Evolutionary conservation across 176 grass and related monocot species (phyloP).

Genomic region (Aegilops longissima): DNA sequence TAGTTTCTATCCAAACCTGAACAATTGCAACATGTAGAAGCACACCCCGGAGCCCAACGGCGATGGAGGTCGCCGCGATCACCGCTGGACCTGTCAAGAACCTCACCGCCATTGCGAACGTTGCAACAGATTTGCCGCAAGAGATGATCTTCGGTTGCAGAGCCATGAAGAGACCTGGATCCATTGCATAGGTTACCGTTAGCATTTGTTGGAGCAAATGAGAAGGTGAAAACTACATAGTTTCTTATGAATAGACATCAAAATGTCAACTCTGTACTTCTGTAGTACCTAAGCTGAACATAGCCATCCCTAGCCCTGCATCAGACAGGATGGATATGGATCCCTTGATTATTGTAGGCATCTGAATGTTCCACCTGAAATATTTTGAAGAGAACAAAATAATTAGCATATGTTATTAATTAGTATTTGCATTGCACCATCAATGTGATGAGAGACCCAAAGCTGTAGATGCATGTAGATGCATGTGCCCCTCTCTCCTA

Average conservation of each 20-base stretch:
- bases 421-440: neutral
- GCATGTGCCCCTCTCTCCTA: constrained; percentile 40
- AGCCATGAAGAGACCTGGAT: constrained; percentile 91
- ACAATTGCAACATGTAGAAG: constrained; percentile 91
- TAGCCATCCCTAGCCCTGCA: constrained; percentile 93
- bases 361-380: constrained; percentile 86
- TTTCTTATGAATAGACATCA: neutral
- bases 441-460: neutral
- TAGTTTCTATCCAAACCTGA: constrained; percentile 43
- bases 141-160: constrained; percentile 93
- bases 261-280: neutral
- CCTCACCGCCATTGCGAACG: constrained; percentile 90
- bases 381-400: neutral
- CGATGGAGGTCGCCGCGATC: constrained; percentile 75
- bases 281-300: constrained; percentile 94
- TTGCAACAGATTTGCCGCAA: constrained; percentile 77
- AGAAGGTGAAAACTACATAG: neutral
- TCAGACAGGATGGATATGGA: constrained; percentile 95
- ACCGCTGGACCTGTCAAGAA: constrained; percentile 85
- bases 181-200: neutral
- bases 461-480: constrained; percentile 21
- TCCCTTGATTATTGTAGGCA: constrained; percentile 92
- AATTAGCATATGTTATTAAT: neutral
- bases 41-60: constrained; percentile 77
- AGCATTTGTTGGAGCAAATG: neutral